Evolutionary conservation across 2,329 filamentous ascomycete species (phyloP), one percentile per base, ranked within the genome.

Genomic region (Orbilia blumenaviensis): DNA sequence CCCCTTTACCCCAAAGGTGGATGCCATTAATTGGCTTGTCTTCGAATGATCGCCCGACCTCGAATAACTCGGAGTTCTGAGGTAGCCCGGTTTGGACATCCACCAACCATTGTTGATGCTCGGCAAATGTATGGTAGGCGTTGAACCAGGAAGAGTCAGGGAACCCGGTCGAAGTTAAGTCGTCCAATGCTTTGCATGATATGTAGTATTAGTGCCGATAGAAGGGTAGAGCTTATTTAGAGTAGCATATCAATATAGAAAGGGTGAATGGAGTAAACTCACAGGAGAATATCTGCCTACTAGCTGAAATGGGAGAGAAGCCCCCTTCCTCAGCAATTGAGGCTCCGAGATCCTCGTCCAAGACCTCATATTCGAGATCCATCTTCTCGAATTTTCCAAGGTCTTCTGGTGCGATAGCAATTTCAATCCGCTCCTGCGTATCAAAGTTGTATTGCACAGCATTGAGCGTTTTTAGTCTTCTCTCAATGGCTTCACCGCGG

Each of bases 101-200:
- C 2, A 82, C 82, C 78, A 86, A 83, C 79, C 84, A 88, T 38
- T 82, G 79, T 25, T 86, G 66, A 77, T 88, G 87, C 77, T 88
- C 86, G 0, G 82, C 82, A 77, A 88, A 2, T 0, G 83, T 68
- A 71, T 88, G 87, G 78, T 88, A 88, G 14, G 83, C 81, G 66
- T 86, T 82, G 81, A 87, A 88, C 85, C 86, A 88, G 1, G 41
- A 18, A 27, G 36, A 8, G 10, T 67, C 62, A 5, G 69, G 69
- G 44, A 75, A 62, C 7, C 23, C 62, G 1, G 29, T 44, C 0
- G 69, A 36, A 3, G n/a, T 48, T 25, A 67, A 58, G 7, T 36
- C 32, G n/a, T 50, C 16, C 8, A 67, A 29, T n/a, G n/a, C n/a
- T n/a, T n/a, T n/a, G n/a, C n/a, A n/a, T n/a, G n/a, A n/a, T n/a